Evolutionary conservation across 208 protist genomes (phyloP), one percentile per base, ranked within the genome.

Genomic region (Leishmania aethiopica): DNA sequence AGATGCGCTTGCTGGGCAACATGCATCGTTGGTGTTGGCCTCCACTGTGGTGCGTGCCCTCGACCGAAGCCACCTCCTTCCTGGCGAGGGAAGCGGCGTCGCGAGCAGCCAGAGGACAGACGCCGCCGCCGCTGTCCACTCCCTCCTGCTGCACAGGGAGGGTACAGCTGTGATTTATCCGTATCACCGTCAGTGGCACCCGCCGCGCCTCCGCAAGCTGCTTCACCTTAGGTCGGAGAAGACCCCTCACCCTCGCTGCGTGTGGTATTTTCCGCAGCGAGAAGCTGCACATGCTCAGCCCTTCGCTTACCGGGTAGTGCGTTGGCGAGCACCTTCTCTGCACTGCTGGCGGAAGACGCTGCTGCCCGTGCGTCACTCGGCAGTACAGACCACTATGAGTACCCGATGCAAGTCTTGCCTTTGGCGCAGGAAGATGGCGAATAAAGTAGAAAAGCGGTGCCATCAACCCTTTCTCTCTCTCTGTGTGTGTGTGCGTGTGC

Each of bases 331-430:
- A 32, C 62, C 62, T 67, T 75, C 37, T 64, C 78, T 40, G 64
- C 78, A 13, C 35, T 75, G 53, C 78, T 67, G 51, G 69, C 69
- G 13, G 69, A 75, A 0, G 53, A 81, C 19, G 55, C 66, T 13
- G 78, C 75, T 32, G 22, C 11, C 25, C 66, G 69, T 15, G 69
- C 53, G 25, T 22, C 40, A 2, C 47, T 75, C 17, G 35, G 25
- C 72, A 40, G 37, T 37, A 35, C 35, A 35, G 78, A 74, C 35
- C 55, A 75, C 37, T 81, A 55, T 28, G 51, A 81, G 67, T 75
- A 67, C 67, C 67, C 51, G 53, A 8, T 55, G 32, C 7, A 13
- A 10, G 5, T 72, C 40, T n/a, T 45, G 32, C 76, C 76, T 15
- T 45, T 79, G 60, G 53, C 66, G 19, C 66, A 17, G 66, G 37